These are phyloP conservation scores for Iris macrosiphon DNA, from an alignment of 106 monocot genomes.

Conservation along the genomic window DNA sequence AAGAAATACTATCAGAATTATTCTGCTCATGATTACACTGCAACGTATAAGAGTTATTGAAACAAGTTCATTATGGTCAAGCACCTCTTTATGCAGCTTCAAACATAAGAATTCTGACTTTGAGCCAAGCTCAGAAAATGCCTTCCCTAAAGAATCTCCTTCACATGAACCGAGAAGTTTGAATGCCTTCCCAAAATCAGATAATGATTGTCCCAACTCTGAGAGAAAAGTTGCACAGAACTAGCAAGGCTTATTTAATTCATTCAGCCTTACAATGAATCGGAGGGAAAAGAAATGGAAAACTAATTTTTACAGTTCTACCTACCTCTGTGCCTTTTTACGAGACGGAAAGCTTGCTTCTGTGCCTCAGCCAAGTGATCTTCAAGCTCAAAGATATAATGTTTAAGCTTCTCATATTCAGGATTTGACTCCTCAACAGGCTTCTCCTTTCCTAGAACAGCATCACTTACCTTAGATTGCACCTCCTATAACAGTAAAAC, in stretches of 20 bases:
- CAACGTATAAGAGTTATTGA: not conserved
- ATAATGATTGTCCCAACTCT: constrained; percentile 83
- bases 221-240: not conserved
- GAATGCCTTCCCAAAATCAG: constrained; percentile 88
- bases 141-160: constrained; percentile 73
- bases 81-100: constrained; percentile 84
- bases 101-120: constrained; percentile 68
- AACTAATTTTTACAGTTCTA: not conserved
- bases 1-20: not conserved
- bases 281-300: not conserved
- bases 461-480: constrained; percentile 88
- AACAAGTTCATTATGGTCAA: no score
- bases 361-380: constrained; percentile 82
- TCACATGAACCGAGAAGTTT: constrained; percentile 84
- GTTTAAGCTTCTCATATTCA: constrained; percentile 85
- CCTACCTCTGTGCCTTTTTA: constrained; percentile 81
- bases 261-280: not conserved
- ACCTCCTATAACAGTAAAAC: constrained; percentile 54
- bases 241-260: not conserved
- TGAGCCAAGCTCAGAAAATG: constrained; percentile 73
- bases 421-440: constrained; percentile 81
- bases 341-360: constrained; percentile 86
- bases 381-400: constrained; percentile 80
- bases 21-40: not conserved
- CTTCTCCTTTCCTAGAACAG: constrained; percentile 91